Base-by-base conservation (phyloP, 2,329 filamentous ascomycete species). In the Exophiala aquamarina region DNA sequence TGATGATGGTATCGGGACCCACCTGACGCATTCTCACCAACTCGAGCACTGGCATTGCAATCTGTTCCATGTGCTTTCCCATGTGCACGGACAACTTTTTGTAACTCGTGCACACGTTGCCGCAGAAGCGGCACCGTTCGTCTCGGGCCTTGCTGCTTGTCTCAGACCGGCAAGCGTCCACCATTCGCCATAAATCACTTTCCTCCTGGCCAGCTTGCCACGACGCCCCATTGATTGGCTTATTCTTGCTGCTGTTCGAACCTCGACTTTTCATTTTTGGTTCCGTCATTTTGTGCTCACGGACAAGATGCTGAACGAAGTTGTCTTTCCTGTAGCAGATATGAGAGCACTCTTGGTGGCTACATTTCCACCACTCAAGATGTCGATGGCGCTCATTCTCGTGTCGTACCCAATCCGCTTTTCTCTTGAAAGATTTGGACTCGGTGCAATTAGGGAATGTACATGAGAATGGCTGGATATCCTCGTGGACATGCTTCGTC, bases 401-500 rank as follows among this genome's bases (percentile, higher is more conserved):
- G 61, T 96, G 91, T 21, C 91, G 81, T 17, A 95, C 89, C 91
- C 91, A 96, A 64, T 96, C 91, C 11, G 91, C 91, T 68, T 95
- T 96, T 38, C 90, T 82, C 69, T 95, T 95, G 74, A 95, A 96
- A 28, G 89, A 90, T 67, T 94, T 95, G 14, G 87, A 83, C 38
- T 95, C 89, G 7, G 80, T 79, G 63, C 91, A 95, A 41, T 82
- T 77, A 2, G 86, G 82, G 72, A 92, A 95, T 0, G 90, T 95
- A 68, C 91, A 96, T 3, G 89, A 94, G 59, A 95, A 95, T 0
- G 91, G 91, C 63, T 93, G 87, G 1, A 95, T 82, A 63, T 96
- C 91, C 67, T 95, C 91, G 59, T 95, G 89, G 1, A 96, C 88
- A 62, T 96, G 91, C 65, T 96, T 95, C 1, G 90, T 95, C 91